Percentiles rank a stretch among this genome's conserved stretches.
Evolutionary conservation across 352 stramenopile species (phyloP).

Genomic region (Pythium brassicae): DNA sequence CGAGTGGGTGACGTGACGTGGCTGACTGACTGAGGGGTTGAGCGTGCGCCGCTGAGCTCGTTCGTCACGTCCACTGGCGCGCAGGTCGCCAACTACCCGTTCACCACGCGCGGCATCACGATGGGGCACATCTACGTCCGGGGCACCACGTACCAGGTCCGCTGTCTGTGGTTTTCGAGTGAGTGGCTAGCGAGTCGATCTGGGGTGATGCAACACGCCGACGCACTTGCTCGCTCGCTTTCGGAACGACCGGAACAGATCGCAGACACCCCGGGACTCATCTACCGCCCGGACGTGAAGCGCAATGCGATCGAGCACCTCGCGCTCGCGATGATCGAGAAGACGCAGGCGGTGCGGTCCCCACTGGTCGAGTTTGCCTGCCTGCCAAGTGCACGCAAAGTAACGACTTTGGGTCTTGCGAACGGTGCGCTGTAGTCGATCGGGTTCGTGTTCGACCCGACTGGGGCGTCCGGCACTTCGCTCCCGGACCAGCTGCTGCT

Average conservation of each 20-base stretch:
- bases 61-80: neutral
- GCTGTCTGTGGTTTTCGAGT: neutral
- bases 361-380: too few relatives aligned
- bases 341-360: constrained; percentile 58
- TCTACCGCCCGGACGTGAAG: constrained; percentile 56
- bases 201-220: too few relatives aligned
- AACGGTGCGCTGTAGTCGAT: constrained; percentile 44
- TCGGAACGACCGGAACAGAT: constrained; percentile 35
- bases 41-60: neutral
- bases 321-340: constrained; percentile 70
- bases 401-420: neutral
- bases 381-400: neutral
- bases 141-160: constrained; percentile 74
- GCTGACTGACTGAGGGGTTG: neutral
- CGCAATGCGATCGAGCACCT: constrained; percentile 76
- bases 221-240: too few relatives aligned
- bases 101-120: constrained; percentile 83
- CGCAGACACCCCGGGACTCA: constrained; percentile 69
- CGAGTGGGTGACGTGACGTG: neutral
- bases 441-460: constrained; percentile 84
- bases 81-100: constrained; percentile 85
- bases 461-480: constrained; percentile 54
- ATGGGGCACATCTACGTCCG: constrained; percentile 87
- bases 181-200: constrained; percentile 3
- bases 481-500: constrained; percentile 60